Conservation (phyloP, 345 rosid genomes). For the Eucalyptus urophylla region DNA sequence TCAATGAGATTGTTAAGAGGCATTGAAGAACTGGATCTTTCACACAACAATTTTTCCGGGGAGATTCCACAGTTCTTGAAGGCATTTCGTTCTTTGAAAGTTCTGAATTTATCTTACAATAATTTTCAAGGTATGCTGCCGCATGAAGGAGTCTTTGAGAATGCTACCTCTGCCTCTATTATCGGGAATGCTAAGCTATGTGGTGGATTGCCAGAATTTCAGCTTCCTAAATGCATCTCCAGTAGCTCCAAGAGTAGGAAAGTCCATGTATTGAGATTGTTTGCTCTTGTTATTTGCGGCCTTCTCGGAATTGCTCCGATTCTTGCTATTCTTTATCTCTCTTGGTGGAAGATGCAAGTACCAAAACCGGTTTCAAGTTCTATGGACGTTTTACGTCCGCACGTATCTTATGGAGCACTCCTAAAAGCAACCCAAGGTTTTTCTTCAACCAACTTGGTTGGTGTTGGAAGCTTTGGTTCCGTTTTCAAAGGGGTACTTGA, state of each 20-base stretch:
- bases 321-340: not conserved
- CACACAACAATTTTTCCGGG: not conserved
- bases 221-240: not conserved
- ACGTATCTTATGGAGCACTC: not conserved
- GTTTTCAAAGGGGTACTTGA: not conserved
- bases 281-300: not conserved
- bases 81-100: not conserved
- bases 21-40: not conserved
- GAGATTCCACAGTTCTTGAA: not conserved
- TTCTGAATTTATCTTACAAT: conserved; percentile 1
- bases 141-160: not conserved
- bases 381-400: fast-evolving
- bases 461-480: not conserved
- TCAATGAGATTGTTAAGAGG: not conserved
- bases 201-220: not conserved
- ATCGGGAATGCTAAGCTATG: not conserved
- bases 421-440: not conserved
- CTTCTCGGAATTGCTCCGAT: not conserved
- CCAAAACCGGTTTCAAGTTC: not conserved
- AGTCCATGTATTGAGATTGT: not conserved
- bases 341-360: not conserved
- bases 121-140: not conserved
- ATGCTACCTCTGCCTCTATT: not conserved
- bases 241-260: not conserved
- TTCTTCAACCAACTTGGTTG: not conserved